A percentile compares a stretch with the other conserved stretches of the same genome.
Evolutionary conservation across 257 asterid species (phyloP).

Genomic region (Rauvolfia tetraphylla): DNA sequence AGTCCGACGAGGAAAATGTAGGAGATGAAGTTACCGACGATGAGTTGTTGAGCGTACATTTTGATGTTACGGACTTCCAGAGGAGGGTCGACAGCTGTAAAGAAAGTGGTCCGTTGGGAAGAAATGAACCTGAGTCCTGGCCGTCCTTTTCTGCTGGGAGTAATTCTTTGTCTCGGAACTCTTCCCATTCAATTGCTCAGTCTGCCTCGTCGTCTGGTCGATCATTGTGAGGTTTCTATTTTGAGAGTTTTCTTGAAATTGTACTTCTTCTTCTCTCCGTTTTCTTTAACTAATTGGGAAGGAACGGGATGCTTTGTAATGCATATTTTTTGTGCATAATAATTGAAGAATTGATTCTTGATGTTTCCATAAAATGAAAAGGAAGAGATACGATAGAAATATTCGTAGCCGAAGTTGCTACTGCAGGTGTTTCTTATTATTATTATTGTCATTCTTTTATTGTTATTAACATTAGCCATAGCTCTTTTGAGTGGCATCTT

Average conservation of each 20-base stretch:
- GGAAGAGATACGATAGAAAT: not conserved
- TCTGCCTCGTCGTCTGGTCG: constrained; percentile 36
- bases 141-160: constrained; percentile 12
- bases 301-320: too few relatives aligned
- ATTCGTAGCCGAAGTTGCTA: not conserved
- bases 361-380: not conserved
- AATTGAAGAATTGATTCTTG: not conserved
- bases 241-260: constrained; percentile 14
- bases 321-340: not conserved
- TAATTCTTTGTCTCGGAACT: constrained; percentile 19
- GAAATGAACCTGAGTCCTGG: constrained; percentile 21
- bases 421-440: not conserved
- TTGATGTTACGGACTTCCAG: constrained; percentile 45
- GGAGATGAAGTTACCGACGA: constrained; percentile 24
- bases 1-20: constrained; percentile 35
- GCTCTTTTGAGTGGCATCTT: not conserved
- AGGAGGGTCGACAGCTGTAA: constrained; percentile 41
- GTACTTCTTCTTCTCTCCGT: not conserved
- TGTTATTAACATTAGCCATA: not conserved
- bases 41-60: constrained; percentile 21
- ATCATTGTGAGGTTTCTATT: constrained; percentile 52
- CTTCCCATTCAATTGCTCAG: constrained; percentile 20
- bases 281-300: not conserved
- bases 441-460: too few relatives aligned
- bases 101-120: constrained; percentile 35